These are phyloP conservation scores for Solanum okadae DNA, from an alignment of 257 asterid genomes.

Conservation along the genomic window DNA sequence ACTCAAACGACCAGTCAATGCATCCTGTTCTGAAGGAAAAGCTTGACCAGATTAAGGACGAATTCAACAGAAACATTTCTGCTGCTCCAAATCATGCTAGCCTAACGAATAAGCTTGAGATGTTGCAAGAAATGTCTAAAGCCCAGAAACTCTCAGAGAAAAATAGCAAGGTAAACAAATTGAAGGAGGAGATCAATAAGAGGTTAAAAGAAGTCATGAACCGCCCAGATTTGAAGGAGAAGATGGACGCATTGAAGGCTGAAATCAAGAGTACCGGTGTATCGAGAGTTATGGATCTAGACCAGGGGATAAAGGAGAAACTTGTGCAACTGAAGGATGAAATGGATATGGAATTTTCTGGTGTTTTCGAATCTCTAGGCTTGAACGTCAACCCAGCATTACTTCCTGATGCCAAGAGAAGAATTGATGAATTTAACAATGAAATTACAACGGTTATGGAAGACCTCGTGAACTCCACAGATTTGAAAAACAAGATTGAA, in stretches of 20 bases:
- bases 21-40: constrained; percentile 43
- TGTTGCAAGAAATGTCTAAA: constrained; percentile 44
- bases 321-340: constrained; percentile 41
- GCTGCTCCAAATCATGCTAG: constrained; percentile 56
- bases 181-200: constrained; percentile 44
- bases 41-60: constrained; percentile 43
- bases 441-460: constrained; percentile 41
- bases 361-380: constrained; percentile 38
- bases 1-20: constrained; percentile 31
- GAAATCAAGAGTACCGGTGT: constrained; percentile 45
- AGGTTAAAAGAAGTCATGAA: constrained; percentile 38
- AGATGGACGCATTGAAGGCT: constrained; percentile 42
- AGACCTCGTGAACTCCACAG: constrained; percentile 37
- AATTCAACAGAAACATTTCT: constrained; percentile 46
- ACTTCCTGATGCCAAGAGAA: constrained; percentile 20
- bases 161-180: constrained; percentile 22
- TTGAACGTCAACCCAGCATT: constrained; percentile 27
- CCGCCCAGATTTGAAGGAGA: constrained; percentile 45
- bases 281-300: constrained; percentile 20
- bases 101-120: constrained; percentile 44
- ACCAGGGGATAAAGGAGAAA: constrained; percentile 50
- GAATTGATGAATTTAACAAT: constrained; percentile 32
- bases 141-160: constrained; percentile 24
- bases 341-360: constrained; percentile 36
- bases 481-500: constrained; percentile 60